Percentiles rank a stretch among this genome's conserved stretches.
phyloP scores from a whole-genome alignment of 2,329 filamentous ascomycete species.

The Domatiomyces catenatus region DNA sequence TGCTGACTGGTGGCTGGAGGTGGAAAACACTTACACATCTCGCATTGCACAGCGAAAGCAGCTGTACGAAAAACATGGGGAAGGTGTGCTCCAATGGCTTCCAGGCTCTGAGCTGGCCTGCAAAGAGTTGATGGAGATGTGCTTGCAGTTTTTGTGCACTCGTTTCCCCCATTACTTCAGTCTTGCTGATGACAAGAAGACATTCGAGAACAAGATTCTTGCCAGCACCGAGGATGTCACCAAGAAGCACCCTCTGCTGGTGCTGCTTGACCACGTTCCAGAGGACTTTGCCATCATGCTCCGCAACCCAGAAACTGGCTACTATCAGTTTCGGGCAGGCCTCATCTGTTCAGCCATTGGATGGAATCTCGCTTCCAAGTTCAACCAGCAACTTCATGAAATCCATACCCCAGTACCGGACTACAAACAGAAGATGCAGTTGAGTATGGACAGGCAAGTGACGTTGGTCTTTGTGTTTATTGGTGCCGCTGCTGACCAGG shows the following conservation, averaged over 20 bases:
- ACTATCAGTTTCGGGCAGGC: conserved; percentile 60
- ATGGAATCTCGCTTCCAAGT: conserved; percentile 62
- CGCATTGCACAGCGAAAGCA: conserved; percentile 54
- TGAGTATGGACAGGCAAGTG: conserved; percentile 65
- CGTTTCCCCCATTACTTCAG: conserved; percentile 64
- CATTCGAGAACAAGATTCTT: conserved; percentile 56
- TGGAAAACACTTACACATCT: conserved; percentile 55
- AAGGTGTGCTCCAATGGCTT: conserved; percentile 48
- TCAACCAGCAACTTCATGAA: conserved; percentile 51
- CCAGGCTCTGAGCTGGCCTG: conserved; percentile 65
- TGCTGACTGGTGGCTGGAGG: conserved; percentile 75
- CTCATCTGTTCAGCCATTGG: conserved; percentile 65
- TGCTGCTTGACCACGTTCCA: conserved; percentile 62
- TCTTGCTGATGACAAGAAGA: conserved; percentile 37
- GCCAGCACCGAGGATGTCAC: conserved; percentile 45
- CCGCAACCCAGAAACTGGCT: conserved; percentile 53
- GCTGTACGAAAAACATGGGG: conserved; percentile 49
- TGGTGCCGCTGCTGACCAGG: not conserved
- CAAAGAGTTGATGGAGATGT: conserved; percentile 81
- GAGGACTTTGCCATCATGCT: conserved; percentile 72
- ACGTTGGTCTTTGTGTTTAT: not conserved
- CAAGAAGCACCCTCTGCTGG: conserved; percentile 47
- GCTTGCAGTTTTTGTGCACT: conserved; percentile 59
- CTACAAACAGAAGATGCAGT: conserved; percentile 75
- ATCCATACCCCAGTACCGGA: conserved; percentile 66